Evolutionary conservation across 2,329 filamentous ascomycete species (phyloP), one percentile per base, ranked within the genome.

Genomic region (Stachybotrys chartarum): DNA sequence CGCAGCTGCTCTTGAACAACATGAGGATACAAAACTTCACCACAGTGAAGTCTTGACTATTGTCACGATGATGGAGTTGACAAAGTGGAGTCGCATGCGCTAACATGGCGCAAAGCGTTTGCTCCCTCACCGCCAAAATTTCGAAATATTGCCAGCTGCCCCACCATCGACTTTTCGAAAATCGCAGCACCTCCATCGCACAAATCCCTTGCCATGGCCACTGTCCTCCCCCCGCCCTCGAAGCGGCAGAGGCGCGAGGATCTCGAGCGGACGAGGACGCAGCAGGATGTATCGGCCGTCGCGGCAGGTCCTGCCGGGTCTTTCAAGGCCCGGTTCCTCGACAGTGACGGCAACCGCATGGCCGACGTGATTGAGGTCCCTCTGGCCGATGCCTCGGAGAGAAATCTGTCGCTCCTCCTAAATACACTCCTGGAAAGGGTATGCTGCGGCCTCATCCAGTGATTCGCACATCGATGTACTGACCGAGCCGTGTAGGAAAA

Each of bases 291-390:
- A 53, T 76, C 81, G 47, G 77, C 85, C 24, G 24, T 24, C 24
- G 81, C 88, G 45, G 82, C 87, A 0, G 82, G 84, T 39, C 81
- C 88, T 60, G 76, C 84, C 51, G 91, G 91, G 61, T 91, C 85
- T 57, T 84, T 95, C 68, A 87, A 90, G 70, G 86, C 95, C 51
- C 89, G 93, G 61, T 97, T 97, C 72, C 81, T 91, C 66, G 91
- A 97, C 70, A 85, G 89, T 59, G 82, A 88, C 79, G 75, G 83
- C 78, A 70, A 91, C 79, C 74, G 91, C 80, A 63, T 87, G 80
- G 69, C 86, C 77, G 70, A 91, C 82, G 70, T 88, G 75, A 68
- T 86, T 51, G 79, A 86, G 63, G 86, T 97, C 47, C 87, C 91
- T 12, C 82, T 97, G 35, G 87, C 87, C 56, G 88, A 97, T 75